Conservation (phyloP, 208 protist genomes). For the Phytomonas sp. region DNA sequence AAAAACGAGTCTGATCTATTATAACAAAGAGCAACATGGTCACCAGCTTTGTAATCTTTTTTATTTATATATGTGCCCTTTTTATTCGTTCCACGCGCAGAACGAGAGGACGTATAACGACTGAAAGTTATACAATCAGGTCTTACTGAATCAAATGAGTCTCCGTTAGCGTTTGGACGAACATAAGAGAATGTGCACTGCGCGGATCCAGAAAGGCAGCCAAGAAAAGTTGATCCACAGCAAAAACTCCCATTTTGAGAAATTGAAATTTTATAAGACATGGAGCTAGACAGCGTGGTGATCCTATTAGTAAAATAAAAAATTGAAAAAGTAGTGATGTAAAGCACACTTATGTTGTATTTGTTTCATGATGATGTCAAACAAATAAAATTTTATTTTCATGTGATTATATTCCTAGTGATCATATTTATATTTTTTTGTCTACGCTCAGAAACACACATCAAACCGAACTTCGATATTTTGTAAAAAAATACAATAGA, state of each 20-base stretch:
- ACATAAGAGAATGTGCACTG: constrained; percentile 4
- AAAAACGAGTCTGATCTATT: constrained; percentile 25
- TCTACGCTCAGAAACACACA: background rate
- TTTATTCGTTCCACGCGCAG: background rate
- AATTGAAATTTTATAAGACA: background rate
- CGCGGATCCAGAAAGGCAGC: background rate
- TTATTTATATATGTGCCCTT: background rate
- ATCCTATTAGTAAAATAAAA: background rate
- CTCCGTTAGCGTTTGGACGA: background rate
- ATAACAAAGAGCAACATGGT: constrained; percentile 42
- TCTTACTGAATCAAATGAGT: background rate
- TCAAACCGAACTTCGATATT: background rate
- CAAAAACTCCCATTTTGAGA: background rate
- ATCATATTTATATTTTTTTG: constrained; percentile 6
- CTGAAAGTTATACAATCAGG: background rate
- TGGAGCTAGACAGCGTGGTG: background rate
- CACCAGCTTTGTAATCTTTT: constrained; percentile 20
- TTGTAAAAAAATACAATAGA: background rate
- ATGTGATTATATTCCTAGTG: background rate
- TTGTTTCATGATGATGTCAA: constrained; percentile 9
- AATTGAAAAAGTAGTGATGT: background rate
- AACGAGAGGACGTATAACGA: background rate
- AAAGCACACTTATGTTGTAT: background rate
- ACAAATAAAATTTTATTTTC: constrained; percentile 8
- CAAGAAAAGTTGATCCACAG: constrained; percentile 5